These are phyloP conservation scores for Penicillium chermesinum DNA, from an alignment of 495 filamentous ascomycete genomes.

Conservation along the genomic window DNA sequence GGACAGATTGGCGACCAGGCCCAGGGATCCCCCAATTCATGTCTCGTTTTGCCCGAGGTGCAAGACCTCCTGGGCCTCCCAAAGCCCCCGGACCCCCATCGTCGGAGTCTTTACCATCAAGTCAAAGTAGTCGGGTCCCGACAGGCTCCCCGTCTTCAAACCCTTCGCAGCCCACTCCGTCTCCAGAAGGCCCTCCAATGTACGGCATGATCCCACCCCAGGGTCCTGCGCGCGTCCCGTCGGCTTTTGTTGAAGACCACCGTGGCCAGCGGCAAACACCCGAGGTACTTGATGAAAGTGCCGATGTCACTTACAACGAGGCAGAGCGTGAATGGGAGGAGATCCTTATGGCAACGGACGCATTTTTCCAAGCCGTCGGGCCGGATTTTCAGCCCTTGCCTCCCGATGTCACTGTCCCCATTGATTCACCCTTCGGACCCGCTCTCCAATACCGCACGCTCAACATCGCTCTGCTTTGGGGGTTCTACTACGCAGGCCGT, in stretches of 20 bases:
- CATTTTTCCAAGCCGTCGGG: slow-evolving; percentile 61
- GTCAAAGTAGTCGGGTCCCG: too few relatives aligned
- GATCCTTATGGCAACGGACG: slow-evolving; percentile 64
- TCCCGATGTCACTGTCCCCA: slow-evolving; percentile 58
- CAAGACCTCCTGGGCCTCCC: slow-evolving; percentile 23
- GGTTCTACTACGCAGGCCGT: slow-evolving; percentile 73
- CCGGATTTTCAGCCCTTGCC: slow-evolving; percentile 74
- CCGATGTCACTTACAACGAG: slow-evolving; percentile 57
- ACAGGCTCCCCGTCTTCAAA: slow-evolving; percentile 10
- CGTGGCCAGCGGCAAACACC: slow-evolving; percentile 12
- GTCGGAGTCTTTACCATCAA: slow-evolving; percentile 2
- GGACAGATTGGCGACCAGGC: slow-evolving; percentile 54
- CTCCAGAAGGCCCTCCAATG: slow-evolving; percentile 34
- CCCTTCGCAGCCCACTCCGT: slow-evolving; percentile 9
- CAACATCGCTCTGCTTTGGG: slow-evolving; percentile 79
- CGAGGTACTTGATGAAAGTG: slow-evolving; percentile 42
- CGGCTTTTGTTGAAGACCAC: slow-evolving; percentile 31
- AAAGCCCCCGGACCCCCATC: slow-evolving; percentile 18
- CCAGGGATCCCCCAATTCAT: slow-evolving; percentile 46
- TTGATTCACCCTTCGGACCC: slow-evolving; percentile 73
- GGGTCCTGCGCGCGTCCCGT: slow-evolving; percentile 35
- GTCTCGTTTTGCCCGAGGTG: slow-evolving; percentile 30
- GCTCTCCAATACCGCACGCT: slow-evolving; percentile 80
- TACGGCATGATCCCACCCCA: slow-evolving; percentile 50
- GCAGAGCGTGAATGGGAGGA: slow-evolving; percentile 76